Conservation (phyloP, 352 stramenopile species). For the Phytophthora pinifolia region DNA sequence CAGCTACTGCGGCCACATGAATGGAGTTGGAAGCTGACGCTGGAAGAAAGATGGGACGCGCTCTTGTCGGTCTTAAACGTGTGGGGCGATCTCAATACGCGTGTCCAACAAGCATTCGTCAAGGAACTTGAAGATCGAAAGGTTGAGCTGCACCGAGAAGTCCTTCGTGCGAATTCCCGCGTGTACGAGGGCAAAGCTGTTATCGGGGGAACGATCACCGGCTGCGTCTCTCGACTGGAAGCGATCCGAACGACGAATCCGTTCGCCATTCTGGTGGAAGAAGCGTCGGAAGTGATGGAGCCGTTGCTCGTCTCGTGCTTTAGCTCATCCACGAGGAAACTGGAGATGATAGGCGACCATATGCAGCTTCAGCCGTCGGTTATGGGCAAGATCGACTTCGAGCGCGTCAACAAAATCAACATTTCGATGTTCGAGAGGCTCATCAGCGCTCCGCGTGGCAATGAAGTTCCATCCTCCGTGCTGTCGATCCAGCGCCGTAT, state of each 20-base stretch:
- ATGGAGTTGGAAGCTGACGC: constrained; percentile 79
- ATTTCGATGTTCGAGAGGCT: constrained; percentile 90
- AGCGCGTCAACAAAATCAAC: constrained; percentile 85
- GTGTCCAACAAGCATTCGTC: constrained; percentile 21
- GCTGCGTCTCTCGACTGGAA: constrained; percentile 82
- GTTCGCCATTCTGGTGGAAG: constrained; percentile 87
- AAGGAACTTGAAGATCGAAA: constrained; percentile 45
- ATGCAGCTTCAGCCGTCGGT: constrained; percentile 83
- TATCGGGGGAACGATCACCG: constrained; percentile 87
- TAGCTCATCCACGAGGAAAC: constrained; percentile 76
- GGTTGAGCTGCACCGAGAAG: constrained; percentile 54
- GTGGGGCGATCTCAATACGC: constrained; percentile 24
- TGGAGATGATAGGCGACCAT: constrained; percentile 91
- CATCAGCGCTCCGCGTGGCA: constrained; percentile 61
- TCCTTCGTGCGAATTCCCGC: constrained; percentile 60
- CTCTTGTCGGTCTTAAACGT: constrained; percentile 31
- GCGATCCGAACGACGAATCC: constrained; percentile 81
- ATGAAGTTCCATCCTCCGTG: constrained; percentile 74
- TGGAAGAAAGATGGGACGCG: constrained; percentile 56
- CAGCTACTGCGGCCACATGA: constrained; percentile 19
- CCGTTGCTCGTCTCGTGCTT: constrained; percentile 86
- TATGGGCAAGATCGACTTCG: constrained; percentile 86
- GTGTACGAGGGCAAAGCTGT: constrained; percentile 86
- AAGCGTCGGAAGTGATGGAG: constrained; percentile 88
- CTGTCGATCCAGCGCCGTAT: constrained; percentile 88